Evolutionary conservation across 345 rosid species (phyloP), one percentile per base, ranked within the genome.

Genomic region (Gossypium turneri): DNA sequence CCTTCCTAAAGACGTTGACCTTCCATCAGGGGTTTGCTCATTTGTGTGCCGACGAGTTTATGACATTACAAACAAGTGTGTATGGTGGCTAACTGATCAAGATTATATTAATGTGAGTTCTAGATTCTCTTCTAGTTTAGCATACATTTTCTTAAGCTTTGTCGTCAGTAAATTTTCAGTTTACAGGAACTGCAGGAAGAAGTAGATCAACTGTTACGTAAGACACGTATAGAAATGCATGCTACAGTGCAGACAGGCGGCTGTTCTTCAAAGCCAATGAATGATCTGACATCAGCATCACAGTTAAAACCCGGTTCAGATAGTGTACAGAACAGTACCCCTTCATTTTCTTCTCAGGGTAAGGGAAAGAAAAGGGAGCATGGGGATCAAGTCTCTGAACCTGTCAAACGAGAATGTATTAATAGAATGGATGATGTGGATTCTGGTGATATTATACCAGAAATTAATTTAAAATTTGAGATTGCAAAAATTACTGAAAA

Each of bases 61-160:
- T 67, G 98, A 92, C 74, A 88, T 87, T 80, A 73, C 73, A 3
- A 89, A 90, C 79, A 80, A 83, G 75, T 76, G 95, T 82, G 77
- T 92, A 77, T 91, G 98, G 95, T 94, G 98, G 97, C 86, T 90
- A 74, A 94, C 95, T 76, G 98, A 94, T 86, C 89, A 87, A 87
- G 83, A 91, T 76, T 90, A 88, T 83, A 88, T 86, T 71, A 81
- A 90, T 89, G 98, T 94, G 85, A 87, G 94, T 84, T 72, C 44
- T 65, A 25, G 19, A 22, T 78, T 69, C 44, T 19, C 65, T 64
- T 59, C 12, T 43, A 68, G 10, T 34, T 34, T 34, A 34, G 38
- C 38, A 4, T 34, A 34, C 38, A 34, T 34, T 34, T 34, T 34
- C 38, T 34, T 34, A 34, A 34, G 38, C 38, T 4, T 34, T 34